Percentiles rank a stretch among this genome's conserved stretches.
Evolutionary conservation across 495 filamentous ascomycete species (phyloP).

Genomic region (Ramalina intermedia): DNA sequence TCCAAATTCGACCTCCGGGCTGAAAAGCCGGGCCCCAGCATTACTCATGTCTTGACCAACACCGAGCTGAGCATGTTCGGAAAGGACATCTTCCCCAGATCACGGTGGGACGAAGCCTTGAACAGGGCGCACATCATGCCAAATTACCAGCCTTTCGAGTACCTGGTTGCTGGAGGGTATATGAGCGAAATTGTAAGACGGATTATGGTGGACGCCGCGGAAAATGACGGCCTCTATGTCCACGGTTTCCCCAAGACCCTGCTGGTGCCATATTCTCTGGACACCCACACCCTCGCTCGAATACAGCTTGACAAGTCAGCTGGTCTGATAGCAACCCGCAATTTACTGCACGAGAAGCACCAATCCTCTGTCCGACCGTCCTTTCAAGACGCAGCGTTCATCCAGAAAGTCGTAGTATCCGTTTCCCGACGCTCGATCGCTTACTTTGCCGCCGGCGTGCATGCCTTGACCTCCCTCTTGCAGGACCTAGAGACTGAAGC

Average conservation of each 20-base stretch:
- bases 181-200: slow-evolving; percentile 72
- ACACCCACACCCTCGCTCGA: slow-evolving; percentile 53
- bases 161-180: slow-evolving; percentile 78
- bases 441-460: slow-evolving; percentile 49
- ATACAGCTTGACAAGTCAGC: slow-evolving; percentile 35
- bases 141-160: slow-evolving; percentile 81
- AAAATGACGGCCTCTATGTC: slow-evolving; percentile 32
- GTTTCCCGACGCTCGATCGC: slow-evolving; percentile 47
- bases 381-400: slow-evolving; percentile 38
- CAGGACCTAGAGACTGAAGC: slow-evolving; percentile 29
- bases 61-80: slow-evolving; percentile 85
- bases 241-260: slow-evolving; percentile 46
- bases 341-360: slow-evolving; percentile 38
- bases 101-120: slow-evolving; percentile 58
- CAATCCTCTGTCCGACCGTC: slow-evolving; percentile 29
- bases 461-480: slow-evolving; percentile 47
- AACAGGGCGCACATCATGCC: slow-evolving; percentile 57
- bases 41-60: slow-evolving; percentile 59
- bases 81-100: slow-evolving; percentile 49
- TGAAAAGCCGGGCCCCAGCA: slow-evolving; percentile 32
- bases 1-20: slow-evolving; percentile 40
- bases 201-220: slow-evolving; percentile 55
- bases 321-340: slow-evolving; percentile 28
- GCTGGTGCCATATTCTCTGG: slow-evolving; percentile 46
- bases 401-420: slow-evolving; percentile 35